Evolutionary conservation across 2,329 filamentous ascomycete genomes (phyloP), one percentile per base, ranked within the genome.

Genomic region (Orbilia oligospora): DNA sequence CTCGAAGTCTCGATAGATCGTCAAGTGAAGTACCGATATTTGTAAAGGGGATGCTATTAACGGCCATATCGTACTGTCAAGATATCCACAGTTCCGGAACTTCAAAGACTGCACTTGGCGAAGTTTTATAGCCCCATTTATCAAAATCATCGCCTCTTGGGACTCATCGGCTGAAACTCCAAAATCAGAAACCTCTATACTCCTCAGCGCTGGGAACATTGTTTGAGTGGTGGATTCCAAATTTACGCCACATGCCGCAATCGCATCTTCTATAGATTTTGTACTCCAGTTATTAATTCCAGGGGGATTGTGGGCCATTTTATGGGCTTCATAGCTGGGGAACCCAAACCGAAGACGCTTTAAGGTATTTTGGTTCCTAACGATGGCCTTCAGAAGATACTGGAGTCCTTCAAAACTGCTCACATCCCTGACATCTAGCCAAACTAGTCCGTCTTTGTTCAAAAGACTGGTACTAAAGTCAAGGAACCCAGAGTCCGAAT

Each of bases 1-100:
- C 16, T 8, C 20, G 5, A 36, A 16, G n/a, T 38, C 33, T 3
- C 36, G 18, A 33, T 64, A n/a, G 18, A 27, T 18, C 10, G 58
- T 49, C 9, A 71, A 12, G 16, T 71, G 68, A 16, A 71, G 38
- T 1, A 55, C 30, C 0, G 68, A 48, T n/a, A 71, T 14, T 36
- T 30, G 55, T 2, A 18, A 38, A 41, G 58, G 20, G 3, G 20
- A 9, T 5, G 36, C 36, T 38, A 30, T 49, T 49, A 27, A n/a
- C 16, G 41, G 22, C 68, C 68, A 71, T n/a, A 71, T 5, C 3
- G 51, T 71, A 3, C 30, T 33, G 22, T 63, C 44, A 16, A 63
- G n/a, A 22, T 27, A 44, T 14, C 68, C 68, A 44, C 41, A 63
- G 38, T 63, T 46, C n/a, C 27, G 18, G 10, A 64, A 14, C 18